phyloP scores from a whole-genome alignment of 768 basidiomycete species.

The Terana coerulea region DNA sequence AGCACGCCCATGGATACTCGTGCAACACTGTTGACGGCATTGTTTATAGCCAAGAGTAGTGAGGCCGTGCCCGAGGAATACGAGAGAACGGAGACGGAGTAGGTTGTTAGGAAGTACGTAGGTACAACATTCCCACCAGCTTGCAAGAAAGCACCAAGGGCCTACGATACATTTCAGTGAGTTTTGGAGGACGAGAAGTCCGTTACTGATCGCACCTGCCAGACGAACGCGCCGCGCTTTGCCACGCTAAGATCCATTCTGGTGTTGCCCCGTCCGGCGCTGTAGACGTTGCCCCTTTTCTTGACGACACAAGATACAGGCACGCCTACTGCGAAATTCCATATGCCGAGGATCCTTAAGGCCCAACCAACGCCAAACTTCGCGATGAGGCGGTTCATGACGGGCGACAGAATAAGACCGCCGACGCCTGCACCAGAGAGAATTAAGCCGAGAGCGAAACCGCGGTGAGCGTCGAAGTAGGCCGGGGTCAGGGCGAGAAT shows the following conservation, averaged over 20 bases:
- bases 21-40: constrained; percentile 39
- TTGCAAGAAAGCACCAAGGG: constrained; percentile 38
- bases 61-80: constrained; percentile 35
- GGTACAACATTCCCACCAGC: constrained; percentile 44
- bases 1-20: constrained; percentile 38
- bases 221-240: constrained; percentile 37
- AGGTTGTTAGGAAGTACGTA: constrained; percentile 40
- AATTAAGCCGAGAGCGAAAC: constrained; percentile 41
- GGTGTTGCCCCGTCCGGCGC: constrained; percentile 14
- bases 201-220: constrained; percentile 28
- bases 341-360: constrained; percentile 37
- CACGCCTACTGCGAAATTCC: constrained; percentile 36
- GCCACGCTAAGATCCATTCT: constrained; percentile 34
- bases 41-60: constrained; percentile 38
- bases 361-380: constrained; percentile 33
- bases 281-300: constrained; percentile 18
- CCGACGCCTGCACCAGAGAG: constrained; percentile 40
- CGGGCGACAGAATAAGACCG: constrained; percentile 41
- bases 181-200: not conserved
- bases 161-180: constrained; percentile 21
- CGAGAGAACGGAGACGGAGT: constrained; percentile 36
- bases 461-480: constrained; percentile 42
- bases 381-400: constrained; percentile 33
- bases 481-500: constrained; percentile 39
- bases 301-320: constrained; percentile 35